phyloP scores from a whole-genome alignment of 2,329 filamentous ascomycete genomes.

The Massarina eburnea region DNA sequence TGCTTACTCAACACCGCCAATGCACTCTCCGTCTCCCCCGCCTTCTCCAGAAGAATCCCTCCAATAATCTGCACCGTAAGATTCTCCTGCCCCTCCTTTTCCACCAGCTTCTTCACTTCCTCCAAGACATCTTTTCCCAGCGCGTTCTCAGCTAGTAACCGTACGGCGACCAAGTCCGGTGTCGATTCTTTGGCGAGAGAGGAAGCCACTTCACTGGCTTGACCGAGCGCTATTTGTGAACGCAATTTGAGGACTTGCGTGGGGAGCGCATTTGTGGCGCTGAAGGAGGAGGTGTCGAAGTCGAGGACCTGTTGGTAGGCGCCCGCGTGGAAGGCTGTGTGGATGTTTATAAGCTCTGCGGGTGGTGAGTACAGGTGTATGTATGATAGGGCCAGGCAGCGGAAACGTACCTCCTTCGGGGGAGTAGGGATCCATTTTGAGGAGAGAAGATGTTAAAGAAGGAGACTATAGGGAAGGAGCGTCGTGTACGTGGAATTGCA shows the following conservation, averaged over 20 bases:
- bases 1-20: constrained; percentile 78
- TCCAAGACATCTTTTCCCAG: constrained; percentile 48
- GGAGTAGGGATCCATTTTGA: constrained; percentile 60
- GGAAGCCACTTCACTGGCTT: constrained; percentile 71
- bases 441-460: neutral
- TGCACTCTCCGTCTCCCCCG: constrained; percentile 83
- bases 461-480: neutral
- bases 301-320: constrained; percentile 86
- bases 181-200: constrained; percentile 64
- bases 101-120: constrained; percentile 69
- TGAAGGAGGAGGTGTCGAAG: constrained; percentile 80
- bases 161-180: constrained; percentile 75
- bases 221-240: constrained; percentile 78
- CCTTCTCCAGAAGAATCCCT: constrained; percentile 78
- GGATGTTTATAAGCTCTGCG: constrained; percentile 66
- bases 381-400: neutral
- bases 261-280: constrained; percentile 73
- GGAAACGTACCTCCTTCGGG: constrained; percentile 58
- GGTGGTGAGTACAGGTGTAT: constrained; percentile 14
- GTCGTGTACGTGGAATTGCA: constrained; percentile 2
- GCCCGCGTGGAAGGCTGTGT: constrained; percentile 70
- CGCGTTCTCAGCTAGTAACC: constrained; percentile 69
- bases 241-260: constrained; percentile 79
- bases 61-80: constrained; percentile 76
- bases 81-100: constrained; percentile 67